Percentiles rank a stretch among this genome's conserved stretches.
Conservation (phyloP, 73 alveolate genomes). For the Symbiodinium natans region DNA sequence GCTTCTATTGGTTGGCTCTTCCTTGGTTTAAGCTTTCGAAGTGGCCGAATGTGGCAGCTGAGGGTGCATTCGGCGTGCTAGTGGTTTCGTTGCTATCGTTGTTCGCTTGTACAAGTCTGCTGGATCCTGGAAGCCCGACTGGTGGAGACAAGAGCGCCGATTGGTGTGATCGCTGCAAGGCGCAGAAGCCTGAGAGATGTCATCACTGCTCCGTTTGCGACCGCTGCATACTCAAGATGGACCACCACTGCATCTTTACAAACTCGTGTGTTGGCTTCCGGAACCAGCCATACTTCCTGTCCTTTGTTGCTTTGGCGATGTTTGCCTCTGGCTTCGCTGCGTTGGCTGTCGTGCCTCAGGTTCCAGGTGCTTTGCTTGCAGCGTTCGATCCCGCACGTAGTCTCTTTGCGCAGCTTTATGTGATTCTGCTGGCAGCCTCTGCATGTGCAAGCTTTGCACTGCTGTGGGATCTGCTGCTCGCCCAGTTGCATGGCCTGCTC, state of each 20-base stretch:
- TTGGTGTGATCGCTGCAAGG: conserved; percentile 94
- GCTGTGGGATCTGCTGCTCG: conserved; percentile 45
- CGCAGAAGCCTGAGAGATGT: conserved; percentile 71
- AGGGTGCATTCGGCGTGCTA: neutral
- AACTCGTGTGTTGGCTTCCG: conserved; percentile 96
- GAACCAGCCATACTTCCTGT: conserved; percentile 95
- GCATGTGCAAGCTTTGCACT: conserved; percentile 15
- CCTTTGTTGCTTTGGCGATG: neutral
- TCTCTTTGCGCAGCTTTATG: neutral
- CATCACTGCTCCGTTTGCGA: conserved; percentile 64
- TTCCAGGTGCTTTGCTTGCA: conserved; percentile 10
- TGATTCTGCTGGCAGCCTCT: neutral
- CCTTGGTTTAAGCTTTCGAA: conserved; percentile 38
- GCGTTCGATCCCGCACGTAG: no score
- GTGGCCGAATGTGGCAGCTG: neutral
- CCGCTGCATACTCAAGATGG: conserved; percentile 94
- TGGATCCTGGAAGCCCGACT: conserved; percentile 56
- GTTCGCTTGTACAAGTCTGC: conserved; percentile 17
- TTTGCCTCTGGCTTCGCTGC: conserved; percentile 65
- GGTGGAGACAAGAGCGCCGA: neutral
- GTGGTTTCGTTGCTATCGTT: neutral
- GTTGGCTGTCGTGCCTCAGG: conserved; percentile 18
- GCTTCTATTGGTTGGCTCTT: conserved; percentile 35
- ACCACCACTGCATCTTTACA: conserved; percentile 96
- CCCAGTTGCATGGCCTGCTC: conserved; percentile 16